A percentile compares a stretch with the other conserved stretches of the same genome.
These are phyloP conservation scores for Metschnikowia amazonensis DNA, from an alignment of 805 yeast genomes.

Conservation along the genomic window DNA sequence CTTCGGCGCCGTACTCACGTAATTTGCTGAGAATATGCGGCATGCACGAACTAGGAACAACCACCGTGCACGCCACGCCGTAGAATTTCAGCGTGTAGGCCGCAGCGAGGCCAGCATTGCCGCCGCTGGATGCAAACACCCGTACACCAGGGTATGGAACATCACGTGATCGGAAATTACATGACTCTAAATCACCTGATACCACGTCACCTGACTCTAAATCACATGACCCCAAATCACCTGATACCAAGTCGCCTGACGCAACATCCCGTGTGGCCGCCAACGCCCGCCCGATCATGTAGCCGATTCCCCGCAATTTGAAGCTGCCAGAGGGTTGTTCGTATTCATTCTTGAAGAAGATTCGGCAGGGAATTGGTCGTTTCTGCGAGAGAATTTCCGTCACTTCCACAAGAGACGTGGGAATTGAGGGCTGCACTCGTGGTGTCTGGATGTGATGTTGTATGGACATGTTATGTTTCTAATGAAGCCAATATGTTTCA, in stretches of 20 bases:
- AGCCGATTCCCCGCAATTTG: slow-evolving; percentile 54
- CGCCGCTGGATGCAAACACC: slow-evolving; percentile 53
- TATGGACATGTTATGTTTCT: neutral
- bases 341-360: slow-evolving; percentile 47
- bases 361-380: slow-evolving; percentile 29
- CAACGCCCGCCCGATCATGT: slow-evolving; percentile 30
- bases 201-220: no score
- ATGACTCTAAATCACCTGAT: no score
- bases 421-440: slow-evolving; percentile 21
- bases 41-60: slow-evolving; percentile 52
- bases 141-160: slow-evolving; percentile 34
- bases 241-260: slow-evolving; percentile 5
- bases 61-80: slow-evolving; percentile 52
- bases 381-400: slow-evolving; percentile 17
- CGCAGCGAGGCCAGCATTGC: slow-evolving; percentile 55
- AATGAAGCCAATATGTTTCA: no score
- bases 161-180: no score
- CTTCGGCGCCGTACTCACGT: slow-evolving; percentile 46
- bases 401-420: slow-evolving; percentile 41
- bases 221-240: no score
- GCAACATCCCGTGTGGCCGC: neutral
- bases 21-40: slow-evolving; percentile 44
- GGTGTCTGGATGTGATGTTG: neutral
- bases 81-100: slow-evolving; percentile 42
- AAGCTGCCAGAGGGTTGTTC: slow-evolving; percentile 58